Conservation (phyloP, 176 grass and related monocot species). For the Oryza coarctata region DNA sequence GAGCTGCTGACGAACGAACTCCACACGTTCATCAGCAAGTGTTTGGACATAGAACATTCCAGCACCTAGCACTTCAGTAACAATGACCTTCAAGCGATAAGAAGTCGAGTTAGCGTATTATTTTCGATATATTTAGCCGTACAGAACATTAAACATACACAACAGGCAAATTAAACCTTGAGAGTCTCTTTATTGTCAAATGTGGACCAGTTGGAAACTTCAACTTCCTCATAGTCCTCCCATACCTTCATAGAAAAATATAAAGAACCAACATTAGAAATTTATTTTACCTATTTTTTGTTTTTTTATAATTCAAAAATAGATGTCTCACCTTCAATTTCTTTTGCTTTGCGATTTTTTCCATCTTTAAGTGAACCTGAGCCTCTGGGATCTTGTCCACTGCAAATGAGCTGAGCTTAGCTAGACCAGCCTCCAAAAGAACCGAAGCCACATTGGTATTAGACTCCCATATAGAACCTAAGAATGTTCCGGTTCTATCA, state of each 20-base stretch:
- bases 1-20: constrained; percentile 50
- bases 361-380: constrained; percentile 49
- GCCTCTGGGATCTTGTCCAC: constrained; percentile 72
- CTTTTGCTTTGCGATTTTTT: constrained; percentile 81
- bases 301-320: not conserved
- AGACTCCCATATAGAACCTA: constrained; percentile 86
- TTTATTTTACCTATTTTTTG: no score
- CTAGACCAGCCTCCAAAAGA: constrained; percentile 83
- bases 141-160: not conserved
- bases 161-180: constrained; percentile 56
- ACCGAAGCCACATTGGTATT: constrained; percentile 72
- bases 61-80: constrained; percentile 83
- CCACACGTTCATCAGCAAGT: constrained; percentile 43
- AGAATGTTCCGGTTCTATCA: constrained; percentile 90
- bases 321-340: constrained; percentile 66
- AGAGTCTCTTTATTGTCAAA: constrained; percentile 78
- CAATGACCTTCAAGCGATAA: constrained; percentile 64
- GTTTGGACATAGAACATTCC: constrained; percentile 70
- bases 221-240: constrained; percentile 87
- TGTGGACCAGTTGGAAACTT: constrained; percentile 62
- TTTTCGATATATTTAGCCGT: not conserved
- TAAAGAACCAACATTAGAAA: no score
- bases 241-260: constrained; percentile 64
- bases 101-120: not conserved
- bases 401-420: constrained; percentile 72